Evolutionary conservation across 2,329 filamentous ascomycete species (phyloP), one percentile per base, ranked within the genome.

Genomic region (Cadophora sp.): DNA sequence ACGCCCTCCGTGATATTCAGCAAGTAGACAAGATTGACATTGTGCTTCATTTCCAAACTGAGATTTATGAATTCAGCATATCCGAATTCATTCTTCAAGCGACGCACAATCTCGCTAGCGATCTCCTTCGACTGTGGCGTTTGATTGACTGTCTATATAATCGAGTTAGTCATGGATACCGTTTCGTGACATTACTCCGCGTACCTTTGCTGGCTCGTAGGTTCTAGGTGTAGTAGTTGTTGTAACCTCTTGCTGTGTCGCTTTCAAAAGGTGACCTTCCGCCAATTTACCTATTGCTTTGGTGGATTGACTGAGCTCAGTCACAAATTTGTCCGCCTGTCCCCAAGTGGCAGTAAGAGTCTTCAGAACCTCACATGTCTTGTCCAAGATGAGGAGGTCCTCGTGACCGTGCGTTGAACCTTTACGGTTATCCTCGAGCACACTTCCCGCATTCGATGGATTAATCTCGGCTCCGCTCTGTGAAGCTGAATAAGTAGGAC

Each of bases 21-120:
- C 55, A 58, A 58, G 31, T 58, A 58, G 29, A 14, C 37, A 16
- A 58, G 55, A 37, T 58, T 40, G 55, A 14, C 29, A 58, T 34
- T 40, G 29, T 58, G 31, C 31, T 58, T 34, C 29, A 24, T 58
- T 58, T 58, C 55, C 2, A 58, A 9, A 16, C 31, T 40, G 9
- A 19, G n/a, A 29, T 61, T 55, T 16, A 58, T 11, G 19, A 51
- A 19, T 65, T 56, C 51, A 16, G 37, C 29, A 27, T 60, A 34
- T 24, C 55, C 55, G n/a, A 9, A 37, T 37, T 19, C 19, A 12
- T 29, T 58, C n/a, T 14, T 37, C 29, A 58, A 12, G n/a, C 55
- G 55, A 24, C 55, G 29, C 8, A 58, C 55, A 40, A 58, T n/a
- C 19, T 58, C 55, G 8, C 9, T 14, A 34, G 55, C 55, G 22